These are phyloP conservation scores for Euphorbia celastroides DNA, from an alignment of 441 rosid genomes.

Conservation along the genomic window DNA sequence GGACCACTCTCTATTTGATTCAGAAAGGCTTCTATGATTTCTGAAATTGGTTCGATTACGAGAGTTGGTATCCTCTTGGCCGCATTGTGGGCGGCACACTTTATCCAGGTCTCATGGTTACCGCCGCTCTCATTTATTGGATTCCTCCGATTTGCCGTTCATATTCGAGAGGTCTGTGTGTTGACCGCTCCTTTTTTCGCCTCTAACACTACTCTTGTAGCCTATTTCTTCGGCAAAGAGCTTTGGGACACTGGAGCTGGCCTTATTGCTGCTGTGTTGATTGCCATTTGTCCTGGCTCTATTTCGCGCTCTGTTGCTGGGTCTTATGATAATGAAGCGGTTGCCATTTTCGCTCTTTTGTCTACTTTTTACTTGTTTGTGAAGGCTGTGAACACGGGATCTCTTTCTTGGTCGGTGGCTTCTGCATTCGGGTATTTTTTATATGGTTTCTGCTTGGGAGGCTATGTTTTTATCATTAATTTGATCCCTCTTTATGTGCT, in stretches of 20 bases:
- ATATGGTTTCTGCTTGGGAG: constrained; percentile 99
- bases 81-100: constrained; percentile 94
- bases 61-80: constrained; percentile 96
- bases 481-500: constrained; percentile 87
- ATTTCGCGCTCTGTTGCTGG: constrained; percentile 94
- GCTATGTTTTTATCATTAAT: constrained; percentile 92
- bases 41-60: constrained; percentile 99
- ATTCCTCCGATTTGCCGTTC: constrained; percentile 73
- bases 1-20: constrained; percentile 88
- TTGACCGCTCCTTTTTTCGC: constrained; percentile 94
- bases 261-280: constrained; percentile 78
- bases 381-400: constrained; percentile 93
- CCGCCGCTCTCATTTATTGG: constrained; percentile 84
- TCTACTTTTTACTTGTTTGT: constrained; percentile 85
- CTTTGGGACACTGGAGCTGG: constrained; percentile 97
- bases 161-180: constrained; percentile 96
- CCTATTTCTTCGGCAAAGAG: constrained; percentile 94
- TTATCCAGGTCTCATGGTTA: constrained; percentile 95
- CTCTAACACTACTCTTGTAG: constrained; percentile 87
- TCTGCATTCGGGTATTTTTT: constrained; percentile 94
- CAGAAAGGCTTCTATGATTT: constrained; percentile 90
- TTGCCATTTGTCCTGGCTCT: constrained; percentile 91
- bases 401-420: constrained; percentile 77
- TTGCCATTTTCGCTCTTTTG: constrained; percentile 80
- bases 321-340: constrained; percentile 89